Evolutionary conservation across 2,329 filamentous ascomycete genomes (phyloP).

Genomic region (Penicillium sp.): DNA sequence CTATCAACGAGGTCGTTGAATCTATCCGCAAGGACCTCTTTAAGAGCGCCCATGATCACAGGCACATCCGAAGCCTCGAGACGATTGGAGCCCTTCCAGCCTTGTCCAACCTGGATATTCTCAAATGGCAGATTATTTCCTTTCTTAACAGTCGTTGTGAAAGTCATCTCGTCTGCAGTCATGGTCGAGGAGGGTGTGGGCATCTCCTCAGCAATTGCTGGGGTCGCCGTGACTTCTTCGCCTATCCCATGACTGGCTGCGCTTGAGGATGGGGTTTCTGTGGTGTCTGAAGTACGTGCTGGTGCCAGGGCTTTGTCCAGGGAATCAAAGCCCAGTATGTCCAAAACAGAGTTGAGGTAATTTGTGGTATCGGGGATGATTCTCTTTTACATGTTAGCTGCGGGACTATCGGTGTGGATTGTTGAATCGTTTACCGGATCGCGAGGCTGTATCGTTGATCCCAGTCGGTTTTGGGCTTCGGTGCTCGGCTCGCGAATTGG

Average conservation of each 20-base stretch:
- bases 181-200: constrained; percentile 6
- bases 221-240: neutral
- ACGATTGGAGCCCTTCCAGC: constrained; percentile 9
- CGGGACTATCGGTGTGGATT: neutral
- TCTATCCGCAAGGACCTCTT: constrained; percentile 15
- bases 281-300: constrained; percentile 4
- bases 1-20: constrained; percentile 25
- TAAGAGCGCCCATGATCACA: constrained; percentile 19
- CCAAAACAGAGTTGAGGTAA: constrained; percentile 17
- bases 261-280: neutral
- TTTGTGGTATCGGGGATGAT: constrained; percentile 21
- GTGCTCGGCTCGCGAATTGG: constrained; percentile 10
- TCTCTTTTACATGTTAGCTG: constrained; percentile 16
- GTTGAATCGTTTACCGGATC: constrained; percentile 13
- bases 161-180: neutral
- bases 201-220: neutral
- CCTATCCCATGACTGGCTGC: neutral
- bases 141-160: constrained; percentile 15
- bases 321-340: constrained; percentile 16
- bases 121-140: constrained; percentile 7
- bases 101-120: constrained; percentile 18
- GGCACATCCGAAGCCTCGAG: constrained; percentile 18
- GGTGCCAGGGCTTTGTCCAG: neutral
- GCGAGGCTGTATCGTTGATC: constrained; percentile 10
- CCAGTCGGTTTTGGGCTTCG: neutral